phyloP scores from a whole-genome alignment of 495 filamentous ascomycete genomes.

The Podospora anserina region DNA sequence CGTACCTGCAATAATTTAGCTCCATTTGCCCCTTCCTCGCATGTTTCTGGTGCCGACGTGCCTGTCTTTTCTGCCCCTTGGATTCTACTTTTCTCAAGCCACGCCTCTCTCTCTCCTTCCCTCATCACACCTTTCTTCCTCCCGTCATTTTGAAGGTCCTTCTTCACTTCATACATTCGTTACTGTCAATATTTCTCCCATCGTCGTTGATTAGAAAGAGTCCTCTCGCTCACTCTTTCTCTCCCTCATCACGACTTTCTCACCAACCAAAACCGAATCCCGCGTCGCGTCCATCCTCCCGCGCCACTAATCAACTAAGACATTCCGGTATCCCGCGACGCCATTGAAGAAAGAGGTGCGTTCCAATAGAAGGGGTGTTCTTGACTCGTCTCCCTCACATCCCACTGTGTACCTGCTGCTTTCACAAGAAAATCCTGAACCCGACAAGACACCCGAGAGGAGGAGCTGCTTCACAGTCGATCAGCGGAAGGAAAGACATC shows the following conservation, averaged over 20 bases:
- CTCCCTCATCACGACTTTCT: constrained; percentile 1
- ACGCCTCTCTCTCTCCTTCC: constrained; percentile 25
- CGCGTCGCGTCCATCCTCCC: constrained; percentile 1
- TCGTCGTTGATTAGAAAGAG: constrained; percentile 16
- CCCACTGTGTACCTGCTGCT: neutral
- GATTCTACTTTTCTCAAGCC: constrained; percentile 22
- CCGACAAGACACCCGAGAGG: neutral
- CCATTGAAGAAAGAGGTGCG: constrained; percentile 20
- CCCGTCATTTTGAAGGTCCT: constrained; percentile 22
- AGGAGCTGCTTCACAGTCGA: neutral
- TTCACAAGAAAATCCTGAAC: neutral
- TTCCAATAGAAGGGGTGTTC: neutral
- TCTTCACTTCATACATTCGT: constrained; percentile 37
- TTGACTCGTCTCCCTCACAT: neutral
- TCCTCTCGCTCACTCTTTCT: constrained; percentile 11
- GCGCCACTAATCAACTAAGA: constrained; percentile 7
- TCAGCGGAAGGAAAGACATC: neutral
- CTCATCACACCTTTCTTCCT: constrained; percentile 26
- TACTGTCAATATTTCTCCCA: constrained; percentile 27
- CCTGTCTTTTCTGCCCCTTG: constrained; percentile 24
- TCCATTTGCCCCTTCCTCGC: constrained; percentile 33
- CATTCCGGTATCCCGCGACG: constrained; percentile 11
- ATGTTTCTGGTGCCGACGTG: constrained; percentile 19
- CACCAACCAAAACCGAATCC: neutral
- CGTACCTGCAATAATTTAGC: constrained; percentile 24